A percentile compares a stretch with the other conserved stretches of the same genome.
Conservation (phyloP, 495 filamentous ascomycete genomes). For the Tuber indicum region DNA sequence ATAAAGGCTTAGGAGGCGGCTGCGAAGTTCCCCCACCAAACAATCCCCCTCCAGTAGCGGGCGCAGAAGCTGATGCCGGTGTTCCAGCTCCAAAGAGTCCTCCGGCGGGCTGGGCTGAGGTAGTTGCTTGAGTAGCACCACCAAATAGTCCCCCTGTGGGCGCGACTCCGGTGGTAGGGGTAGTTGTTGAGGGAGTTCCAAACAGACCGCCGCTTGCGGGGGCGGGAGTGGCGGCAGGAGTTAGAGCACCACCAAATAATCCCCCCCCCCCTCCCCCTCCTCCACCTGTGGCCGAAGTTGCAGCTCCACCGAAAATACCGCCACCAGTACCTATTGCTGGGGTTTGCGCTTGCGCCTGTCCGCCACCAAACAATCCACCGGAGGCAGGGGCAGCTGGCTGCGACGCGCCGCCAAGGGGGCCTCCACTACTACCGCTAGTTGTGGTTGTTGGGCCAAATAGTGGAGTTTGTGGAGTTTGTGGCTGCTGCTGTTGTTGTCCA, state of each 20-base stretch:
- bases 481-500: conserved; percentile 11
- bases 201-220: conserved; percentile 29
- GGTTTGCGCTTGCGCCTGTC: conserved; percentile 10
- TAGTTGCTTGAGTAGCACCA: conserved; percentile 2
- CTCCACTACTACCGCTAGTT: conserved; percentile 11
- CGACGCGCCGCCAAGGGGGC: conserved; percentile 28
- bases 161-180: conserved; percentile 8
- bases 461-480: conserved; percentile 11
- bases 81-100: conserved; percentile 30
- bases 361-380: conserved; percentile 21
- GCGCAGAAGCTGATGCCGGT: conserved; percentile 4
- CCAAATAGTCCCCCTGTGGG: conserved; percentile 27
- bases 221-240: conserved; percentile 23
- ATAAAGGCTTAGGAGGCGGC: conserved; percentile 47
- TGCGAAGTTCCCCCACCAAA: conserved; percentile 44
- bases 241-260: conserved; percentile 3
- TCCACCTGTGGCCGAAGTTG: neutral
- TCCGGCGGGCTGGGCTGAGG: conserved; percentile 19
- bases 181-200: conserved; percentile 11
- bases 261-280: neutral
- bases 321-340: conserved; percentile 7
- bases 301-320: conserved; percentile 12
- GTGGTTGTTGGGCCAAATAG: conserved; percentile 20
- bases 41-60: conserved; percentile 30
- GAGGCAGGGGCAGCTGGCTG: conserved; percentile 6